Evolutionary conservation across 2,329 filamentous ascomycete species (phyloP), one percentile per base, ranked within the genome.

Genomic region (Thermomyces lanuginosus): DNA sequence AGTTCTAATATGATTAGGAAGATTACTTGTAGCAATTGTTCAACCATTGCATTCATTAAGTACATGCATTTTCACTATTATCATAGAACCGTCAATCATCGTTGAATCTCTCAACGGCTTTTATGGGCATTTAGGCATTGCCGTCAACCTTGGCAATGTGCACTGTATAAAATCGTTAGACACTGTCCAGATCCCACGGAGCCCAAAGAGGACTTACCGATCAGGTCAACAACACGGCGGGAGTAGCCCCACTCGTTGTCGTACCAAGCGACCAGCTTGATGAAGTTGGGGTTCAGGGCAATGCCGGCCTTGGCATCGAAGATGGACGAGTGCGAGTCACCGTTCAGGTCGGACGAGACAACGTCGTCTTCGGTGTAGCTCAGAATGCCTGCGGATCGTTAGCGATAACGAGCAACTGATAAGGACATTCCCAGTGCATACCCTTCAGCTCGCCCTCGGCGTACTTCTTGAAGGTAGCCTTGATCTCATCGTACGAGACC

Each of bases 241-340:
- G 80, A 91, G 78, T 98, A 95, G 54, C 84, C 89, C 83, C 84
- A 93, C 74, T 95, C 86, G 72, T 95, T 95, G 72, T 92, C 83
- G 66, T 92, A 92, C 89, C 86, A 95, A 50, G 76, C 76, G 58
- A 93, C 78, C 38, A 98, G 72, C 79, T 98, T 98, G 72, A 92
- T 75, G 60, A 95, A 95, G 76, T 93, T 84, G 53, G 83, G 63
- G 75, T 95, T 98, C 49, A 98, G 77, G 43, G 84, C 79, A 64
- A 98, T 95, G 72, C 89, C 89, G 36, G 89, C 89, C 78, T 92
- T 92, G 61, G 83, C 84, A 60, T 98, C 89, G 63, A 98, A 93
- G 72, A 95, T 92, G 66, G 84, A 93, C 43, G 84, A 93, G 73
- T 74, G 63, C 57, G 66, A 70, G 69, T 95, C 79, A 61, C 89